Conservation (phyloP, 1,284 basidiomycete species). For the Xanthoconium separans region DNA sequence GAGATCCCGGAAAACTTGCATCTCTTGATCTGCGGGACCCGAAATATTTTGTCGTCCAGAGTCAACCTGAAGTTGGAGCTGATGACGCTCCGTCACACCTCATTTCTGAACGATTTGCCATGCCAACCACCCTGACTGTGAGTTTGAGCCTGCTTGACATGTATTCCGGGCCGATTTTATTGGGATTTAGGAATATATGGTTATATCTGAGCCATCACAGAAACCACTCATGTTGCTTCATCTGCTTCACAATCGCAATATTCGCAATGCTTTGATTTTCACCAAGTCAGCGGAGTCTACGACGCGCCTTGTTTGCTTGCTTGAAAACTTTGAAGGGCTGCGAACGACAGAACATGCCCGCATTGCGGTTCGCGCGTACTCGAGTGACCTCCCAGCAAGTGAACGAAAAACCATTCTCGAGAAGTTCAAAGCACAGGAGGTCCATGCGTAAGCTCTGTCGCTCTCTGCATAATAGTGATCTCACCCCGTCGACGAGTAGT, state of each 20-base stretch:
- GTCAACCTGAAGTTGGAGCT: conserved; percentile 39
- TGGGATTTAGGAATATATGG: conserved; percentile 74
- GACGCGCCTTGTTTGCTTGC: conserved; percentile 75
- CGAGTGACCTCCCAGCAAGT: conserved; percentile 76
- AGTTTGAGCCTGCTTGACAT: conserved; percentile 14
- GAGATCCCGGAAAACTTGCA: conserved; percentile 90
- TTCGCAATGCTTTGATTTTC: conserved; percentile 85
- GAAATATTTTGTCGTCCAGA: conserved; percentile 86
- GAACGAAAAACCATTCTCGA: conserved; percentile 81
- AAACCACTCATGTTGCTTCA: conserved; percentile 93
- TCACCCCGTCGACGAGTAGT: conserved; percentile 40
- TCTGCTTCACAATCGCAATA: conserved; percentile 63
- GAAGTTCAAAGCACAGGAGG: conserved; percentile 77
- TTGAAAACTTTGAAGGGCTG: conserved; percentile 79
- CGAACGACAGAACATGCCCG: conserved; percentile 24
- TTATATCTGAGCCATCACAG: conserved; percentile 74
- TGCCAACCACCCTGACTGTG: conserved; percentile 77
- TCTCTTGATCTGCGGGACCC: conserved; percentile 79
- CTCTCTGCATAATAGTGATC: not conserved
- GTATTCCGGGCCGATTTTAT: not conserved
- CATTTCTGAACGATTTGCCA: conserved; percentile 75
- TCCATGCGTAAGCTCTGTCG: conserved; percentile 69
- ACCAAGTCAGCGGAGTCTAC: conserved; percentile 96
- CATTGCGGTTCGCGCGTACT: conserved; percentile 71
- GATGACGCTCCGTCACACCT: conserved; percentile 45